These are phyloP conservation scores for Pichia sp. DNA, from an alignment of 1,139 yeast genomes.

Conservation along the genomic window DNA sequence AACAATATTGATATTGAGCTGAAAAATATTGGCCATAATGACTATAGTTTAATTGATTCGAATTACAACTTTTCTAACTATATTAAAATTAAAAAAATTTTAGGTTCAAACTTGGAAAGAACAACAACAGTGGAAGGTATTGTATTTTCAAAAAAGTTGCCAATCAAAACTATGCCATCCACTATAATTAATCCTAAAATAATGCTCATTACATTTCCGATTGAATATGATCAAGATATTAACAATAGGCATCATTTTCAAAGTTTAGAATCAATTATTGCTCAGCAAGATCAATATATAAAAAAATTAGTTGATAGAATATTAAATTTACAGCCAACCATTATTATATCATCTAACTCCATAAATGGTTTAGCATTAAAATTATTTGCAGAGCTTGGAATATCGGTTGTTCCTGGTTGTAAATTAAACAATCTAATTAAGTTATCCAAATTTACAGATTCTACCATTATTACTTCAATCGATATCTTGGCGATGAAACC, in stretches of 20 bases:
- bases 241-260: constrained; percentile 19
- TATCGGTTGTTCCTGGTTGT: constrained; percentile 72
- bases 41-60: constrained; percentile 34
- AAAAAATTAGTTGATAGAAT: constrained; percentile 77
- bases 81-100: constrained; percentile 75
- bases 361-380: constrained; percentile 80
- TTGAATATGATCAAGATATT: constrained; percentile 69
- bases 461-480: constrained; percentile 68
- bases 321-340: constrained; percentile 68
- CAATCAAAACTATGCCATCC: constrained; percentile 74
- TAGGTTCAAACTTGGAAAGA: constrained; percentile 55
- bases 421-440: constrained; percentile 81
- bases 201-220: constrained; percentile 78
- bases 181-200: constrained; percentile 62
- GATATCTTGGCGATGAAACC: constrained; percentile 58
- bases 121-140: constrained; percentile 69
- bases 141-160: constrained; percentile 78
- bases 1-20: constrained; percentile 50
- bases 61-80: constrained; percentile 82
- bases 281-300: constrained; percentile 84
- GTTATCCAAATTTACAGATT: constrained; percentile 72
- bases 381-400: constrained; percentile 64
- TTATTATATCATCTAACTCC: constrained; percentile 73
- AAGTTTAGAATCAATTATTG: constrained; percentile 53
- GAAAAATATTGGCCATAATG: constrained; percentile 21